Evolutionary conservation across 306 rosid species (phyloP).

Genomic region (Gynostemma pentaphyllum): DNA sequence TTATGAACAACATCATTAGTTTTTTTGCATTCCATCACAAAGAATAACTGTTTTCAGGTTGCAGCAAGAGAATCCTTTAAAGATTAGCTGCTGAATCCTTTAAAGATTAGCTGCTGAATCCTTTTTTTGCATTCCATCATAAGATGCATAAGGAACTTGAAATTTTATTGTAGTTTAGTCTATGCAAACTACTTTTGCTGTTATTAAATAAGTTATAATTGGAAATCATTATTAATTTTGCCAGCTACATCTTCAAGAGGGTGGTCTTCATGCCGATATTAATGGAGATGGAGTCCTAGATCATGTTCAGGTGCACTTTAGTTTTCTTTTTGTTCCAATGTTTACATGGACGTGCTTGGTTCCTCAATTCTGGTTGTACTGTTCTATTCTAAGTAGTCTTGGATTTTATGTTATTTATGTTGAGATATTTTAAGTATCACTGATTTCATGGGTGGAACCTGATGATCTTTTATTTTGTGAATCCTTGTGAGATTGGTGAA

Average conservation of each 20-base stretch:
- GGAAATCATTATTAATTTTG: slow-evolving; percentile 12
- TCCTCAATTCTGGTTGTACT: neutral
- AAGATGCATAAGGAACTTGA: neutral
- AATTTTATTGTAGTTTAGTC: neutral
- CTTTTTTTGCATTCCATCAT: neutral
- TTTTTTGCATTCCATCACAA: neutral
- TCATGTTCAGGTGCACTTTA: slow-evolving; percentile 77
- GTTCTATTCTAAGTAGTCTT: neutral
- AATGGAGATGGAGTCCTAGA: slow-evolving; percentile 98
- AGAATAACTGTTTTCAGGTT: neutral
- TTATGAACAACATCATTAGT: neutral
- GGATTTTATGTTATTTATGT: neutral
- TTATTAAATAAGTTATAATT: too few relatives aligned
- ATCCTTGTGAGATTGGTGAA: neutral
- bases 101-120: neutral
- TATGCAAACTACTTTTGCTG: slow-evolving; percentile 3
- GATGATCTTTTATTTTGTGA: neutral
- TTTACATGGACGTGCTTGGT: neutral
- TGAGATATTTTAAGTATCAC: neutral
- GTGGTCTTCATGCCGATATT: slow-evolving; percentile 97
- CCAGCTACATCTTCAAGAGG: slow-evolving; percentile 96
- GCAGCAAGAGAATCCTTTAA: neutral
- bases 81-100: neutral
- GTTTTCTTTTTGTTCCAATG: slow-evolving; percentile 2
- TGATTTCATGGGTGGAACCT: neutral